phyloP scores from a whole-genome alignment of 345 rosid genomes.

The Eucalyptus marginata region DNA sequence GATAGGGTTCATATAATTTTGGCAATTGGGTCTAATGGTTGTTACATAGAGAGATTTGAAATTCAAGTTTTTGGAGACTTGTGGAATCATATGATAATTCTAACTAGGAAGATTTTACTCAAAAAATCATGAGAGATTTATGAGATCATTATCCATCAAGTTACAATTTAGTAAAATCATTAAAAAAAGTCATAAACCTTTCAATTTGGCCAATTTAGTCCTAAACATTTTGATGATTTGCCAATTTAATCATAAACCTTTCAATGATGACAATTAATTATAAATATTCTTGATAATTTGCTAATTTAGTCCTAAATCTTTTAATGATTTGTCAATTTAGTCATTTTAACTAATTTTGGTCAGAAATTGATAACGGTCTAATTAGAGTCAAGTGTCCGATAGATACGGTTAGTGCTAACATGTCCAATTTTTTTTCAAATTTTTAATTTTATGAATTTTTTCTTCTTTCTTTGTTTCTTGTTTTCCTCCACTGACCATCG shows the following conservation, averaged over 20 bases:
- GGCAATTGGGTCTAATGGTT: background rate
- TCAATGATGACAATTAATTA: background rate
- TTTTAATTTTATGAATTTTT: too few species aligned
- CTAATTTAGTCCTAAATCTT: too few species aligned
- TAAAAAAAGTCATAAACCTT: background rate
- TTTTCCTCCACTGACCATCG: background rate
- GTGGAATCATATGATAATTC: background rate
- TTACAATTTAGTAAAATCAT: background rate
- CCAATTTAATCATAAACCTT: background rate
- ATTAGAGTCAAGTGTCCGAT: background rate
- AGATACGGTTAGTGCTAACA: fast-evolving
- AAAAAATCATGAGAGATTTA: background rate
- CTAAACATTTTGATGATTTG: fast-evolving
- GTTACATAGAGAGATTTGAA: background rate
- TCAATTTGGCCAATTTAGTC: background rate
- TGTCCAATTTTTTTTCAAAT: too few species aligned
- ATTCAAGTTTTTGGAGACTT: background rate
- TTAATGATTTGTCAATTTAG: too few species aligned
- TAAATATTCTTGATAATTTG: too few species aligned
- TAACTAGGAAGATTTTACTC: background rate
- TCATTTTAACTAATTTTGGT: background rate
- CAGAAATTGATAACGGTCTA: fast-evolving
- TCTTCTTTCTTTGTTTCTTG: too few species aligned
- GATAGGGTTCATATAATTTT: background rate
- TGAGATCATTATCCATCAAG: background rate